Evolutionary conservation across 192 early-diverging fungal genomes (phyloP).

Genomic region (Backusella morwellensis): DNA sequence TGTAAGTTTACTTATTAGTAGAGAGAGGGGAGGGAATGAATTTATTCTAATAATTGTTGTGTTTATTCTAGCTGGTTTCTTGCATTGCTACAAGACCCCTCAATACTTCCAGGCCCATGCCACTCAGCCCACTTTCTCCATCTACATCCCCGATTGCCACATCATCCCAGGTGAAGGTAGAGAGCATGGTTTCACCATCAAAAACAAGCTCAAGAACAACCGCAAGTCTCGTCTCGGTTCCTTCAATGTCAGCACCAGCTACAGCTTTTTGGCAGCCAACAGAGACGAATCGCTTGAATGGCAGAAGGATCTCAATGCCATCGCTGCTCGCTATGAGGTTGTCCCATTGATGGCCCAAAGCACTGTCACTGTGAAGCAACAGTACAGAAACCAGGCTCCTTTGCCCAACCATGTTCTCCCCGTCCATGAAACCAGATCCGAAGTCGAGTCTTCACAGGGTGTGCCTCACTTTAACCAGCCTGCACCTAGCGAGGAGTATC

Average conservation of each 20-base stretch:
- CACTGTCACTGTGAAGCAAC: constrained; percentile 14
- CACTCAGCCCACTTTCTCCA: background rate
- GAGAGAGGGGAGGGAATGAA: no score
- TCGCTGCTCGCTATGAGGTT: background rate
- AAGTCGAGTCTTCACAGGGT: background rate
- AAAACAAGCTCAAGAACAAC: background rate
- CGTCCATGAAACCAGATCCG: background rate
- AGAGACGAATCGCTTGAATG: background rate
- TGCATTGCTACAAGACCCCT: constrained; percentile 22
- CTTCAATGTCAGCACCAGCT: background rate
- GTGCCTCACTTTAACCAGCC: background rate
- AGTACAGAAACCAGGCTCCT: background rate
- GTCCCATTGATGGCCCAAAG: constrained; percentile 35
- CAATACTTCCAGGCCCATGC: constrained; percentile 6
- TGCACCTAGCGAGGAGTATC: background rate
- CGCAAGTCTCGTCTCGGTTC: background rate
- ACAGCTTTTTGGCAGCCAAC: background rate
- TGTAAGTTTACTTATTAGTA: constrained; percentile 1
- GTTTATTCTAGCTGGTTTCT: constrained; percentile 14
- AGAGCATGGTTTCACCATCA: background rate
- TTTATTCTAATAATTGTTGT: background rate
- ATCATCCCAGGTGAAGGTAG: background rate
- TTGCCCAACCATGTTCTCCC: background rate
- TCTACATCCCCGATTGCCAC: constrained; percentile 9
- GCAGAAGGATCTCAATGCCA: background rate